Base-by-base conservation (phyloP, 371 early-diverging fungal species). In the Rhizopus arrhizus region DNA sequence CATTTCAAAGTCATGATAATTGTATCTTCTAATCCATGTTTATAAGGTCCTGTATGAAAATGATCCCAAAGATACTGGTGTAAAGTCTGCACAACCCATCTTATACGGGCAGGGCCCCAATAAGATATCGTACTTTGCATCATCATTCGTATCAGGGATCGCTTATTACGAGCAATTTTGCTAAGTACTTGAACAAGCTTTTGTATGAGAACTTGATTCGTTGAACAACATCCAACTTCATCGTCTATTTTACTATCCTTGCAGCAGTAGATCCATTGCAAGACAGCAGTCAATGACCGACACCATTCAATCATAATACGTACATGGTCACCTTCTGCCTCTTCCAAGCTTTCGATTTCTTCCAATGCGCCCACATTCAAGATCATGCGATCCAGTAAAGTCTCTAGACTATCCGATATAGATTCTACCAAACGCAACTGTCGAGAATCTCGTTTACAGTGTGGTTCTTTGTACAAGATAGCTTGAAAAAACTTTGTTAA, bases 1-100 rank as follows among this genome's bases (percentile, higher is more conserved):
- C 70, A 83, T 54, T 87, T 86, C 29, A 88, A 78, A 3, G 87
- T 77, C 54, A 83, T 78, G 8, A 91, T 75, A 1, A 88, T 75
- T 0, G 81, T 78, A 40, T 89, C 89, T 48, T 84, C 81, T 12
- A 80, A 74, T 4, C 82, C 81, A 34, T 66, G 77, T 16, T 73
- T 75, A 51, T 75, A 75, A 0, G 82, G 74, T 0, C 78, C 75
- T 2, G 77, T 68, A 50, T 78, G 80, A 52, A 78, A 86, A 64
- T 88, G 87, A 49, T 81, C 74, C 7, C 64, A 31, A 3, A 76
- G 61, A 47, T 78, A 75, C 5, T 67, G 61, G 2, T 73, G 75
- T 9, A 75, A 38, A 55, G 67, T 63, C 12, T 62, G 28, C 0
- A 75, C 68, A 15, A 72, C 55, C 22, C 49, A 54, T 22, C 36